Evolutionary conservation across 495 filamentous ascomycete genomes (phyloP), one percentile per base, ranked within the genome.

Genomic region (Annulohypoxylon stygium): DNA sequence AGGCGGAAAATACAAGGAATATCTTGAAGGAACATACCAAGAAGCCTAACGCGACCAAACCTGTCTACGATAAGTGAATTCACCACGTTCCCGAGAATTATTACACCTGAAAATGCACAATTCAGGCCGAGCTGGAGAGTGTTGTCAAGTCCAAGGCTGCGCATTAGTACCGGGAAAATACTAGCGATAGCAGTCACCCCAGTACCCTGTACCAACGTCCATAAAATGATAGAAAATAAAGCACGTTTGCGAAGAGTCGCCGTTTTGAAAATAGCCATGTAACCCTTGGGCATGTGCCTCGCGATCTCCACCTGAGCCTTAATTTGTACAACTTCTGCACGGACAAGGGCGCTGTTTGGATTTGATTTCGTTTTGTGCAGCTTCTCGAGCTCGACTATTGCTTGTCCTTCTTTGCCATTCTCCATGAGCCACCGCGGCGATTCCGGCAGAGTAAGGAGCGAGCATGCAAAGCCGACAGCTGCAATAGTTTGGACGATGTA

Each of bases 261-360:
- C 18, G 53, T 57, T 20, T 37, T 57, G 33, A 57, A 20, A 16
- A 57, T 57, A 2, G 34, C 36, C 14, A 57, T 16, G 33, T 36
- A 70, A 4, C 68, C 61, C 53, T 65, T 70, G 2, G 53, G 60
- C 11, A 70, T 11, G 14, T 59, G 20, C 14, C 60, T 65, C 34
- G 59, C 67, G 10, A 60, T 53, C 7, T 70, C 67, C 6, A 70
- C 53, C 51, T 64, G 67, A 12, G 67, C 51, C 26, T 70, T 70
- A 34, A 65, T 65, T 25, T 65, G 61, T n/a, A 47, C 61, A 1
- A 54, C 68, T 43, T 61, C 62, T 3, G 69, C 69, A 18, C 62
- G 57, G 20, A 62, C 62, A 30, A 71, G 62, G 16, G 69, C 47
- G 34, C 69, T 55, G 10, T 61, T 34, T 16, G 62, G 55, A 25